Percentiles rank a stretch among this genome's conserved stretches.
These are phyloP conservation scores for Glomus cerebriforme DNA, from an alignment of 192 early-diverging fungal species.

Conservation along the genomic window DNA sequence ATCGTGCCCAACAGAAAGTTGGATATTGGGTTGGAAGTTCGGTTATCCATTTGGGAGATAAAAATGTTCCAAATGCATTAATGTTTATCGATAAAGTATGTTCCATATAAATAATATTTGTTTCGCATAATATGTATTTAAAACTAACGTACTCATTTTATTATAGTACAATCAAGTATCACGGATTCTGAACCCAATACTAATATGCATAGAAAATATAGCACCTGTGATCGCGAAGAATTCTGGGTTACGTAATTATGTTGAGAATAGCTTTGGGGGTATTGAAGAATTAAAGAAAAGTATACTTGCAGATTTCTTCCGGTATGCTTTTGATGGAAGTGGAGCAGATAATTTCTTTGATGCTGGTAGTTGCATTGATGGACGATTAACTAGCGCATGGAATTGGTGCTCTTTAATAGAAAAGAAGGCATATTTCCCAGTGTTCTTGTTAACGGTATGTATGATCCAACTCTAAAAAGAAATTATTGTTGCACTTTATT, in stretches of 20 bases:
- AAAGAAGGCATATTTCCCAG: conserved; percentile 88
- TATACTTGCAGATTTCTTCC: conserved; percentile 93
- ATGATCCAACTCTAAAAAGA: not conserved
- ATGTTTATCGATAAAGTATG: conserved; percentile 91
- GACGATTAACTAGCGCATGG: conserved; percentile 90
- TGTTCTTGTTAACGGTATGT: conserved; percentile 81
- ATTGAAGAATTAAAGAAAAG: conserved; percentile 63
- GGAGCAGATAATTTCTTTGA: conserved; percentile 92
- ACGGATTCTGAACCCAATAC: conserved; percentile 89
- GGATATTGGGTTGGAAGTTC: conserved; percentile 93
- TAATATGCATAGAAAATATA: conserved; percentile 72
- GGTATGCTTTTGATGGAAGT: conserved; percentile 94
- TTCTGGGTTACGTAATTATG: conserved; percentile 62
- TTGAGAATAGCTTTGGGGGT: conserved; percentile 71
- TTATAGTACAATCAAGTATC: conserved; percentile 95
- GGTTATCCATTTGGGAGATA: conserved; percentile 97
- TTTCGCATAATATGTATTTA: not conserved
- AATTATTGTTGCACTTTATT: conserved; percentile 40
- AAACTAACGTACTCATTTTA: conserved; percentile 4
- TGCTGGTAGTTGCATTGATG: conserved; percentile 95
- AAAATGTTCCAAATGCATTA: conserved; percentile 97
- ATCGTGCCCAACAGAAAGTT: conserved; percentile 80
- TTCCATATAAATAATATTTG: not conserved
- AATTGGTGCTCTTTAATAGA: conserved; percentile 91
- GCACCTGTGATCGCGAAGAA: conserved; percentile 59